These are phyloP conservation scores for Neurospora cerealis DNA, from an alignment of 495 filamentous ascomycete species.

Conservation along the genomic window DNA sequence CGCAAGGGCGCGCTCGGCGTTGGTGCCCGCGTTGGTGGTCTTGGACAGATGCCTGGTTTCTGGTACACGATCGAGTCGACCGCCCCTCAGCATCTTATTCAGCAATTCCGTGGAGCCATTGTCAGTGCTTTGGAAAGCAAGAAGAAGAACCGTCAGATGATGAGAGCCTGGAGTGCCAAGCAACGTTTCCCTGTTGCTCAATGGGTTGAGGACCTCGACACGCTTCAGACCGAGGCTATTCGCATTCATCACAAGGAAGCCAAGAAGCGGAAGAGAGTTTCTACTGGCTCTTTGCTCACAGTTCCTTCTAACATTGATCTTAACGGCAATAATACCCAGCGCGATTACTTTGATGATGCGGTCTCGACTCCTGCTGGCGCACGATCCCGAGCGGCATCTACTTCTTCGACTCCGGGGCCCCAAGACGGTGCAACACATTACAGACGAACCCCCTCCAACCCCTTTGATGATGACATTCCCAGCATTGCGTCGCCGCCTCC, in stretches of 20 bases:
- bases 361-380: constrained; percentile 4
- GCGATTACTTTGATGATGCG: constrained; percentile 9
- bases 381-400: constrained; percentile 8
- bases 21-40: constrained; percentile 54
- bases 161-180: constrained; percentile 65
- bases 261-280: constrained; percentile 3
- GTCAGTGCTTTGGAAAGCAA: constrained; percentile 53
- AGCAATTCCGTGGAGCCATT: constrained; percentile 64
- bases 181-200: constrained; percentile 66
- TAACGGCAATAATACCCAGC: background rate
- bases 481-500: constrained; percentile 1
- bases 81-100: constrained; percentile 55
- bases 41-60: constrained; percentile 70
- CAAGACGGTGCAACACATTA: constrained; percentile 4
- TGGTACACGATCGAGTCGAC: constrained; percentile 59
- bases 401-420: background rate
- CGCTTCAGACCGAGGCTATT: constrained; percentile 46
- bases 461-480: constrained; percentile 4
- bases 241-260: constrained; percentile 15
- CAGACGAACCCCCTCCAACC: constrained; percentile 8
- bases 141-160: constrained; percentile 46
- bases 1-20: constrained; percentile 67
- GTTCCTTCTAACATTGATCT: constrained; percentile 13
- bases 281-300: constrained; percentile 7
- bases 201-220: constrained; percentile 54